Evolutionary conservation across 2,329 filamentous ascomycete genomes (phyloP), one percentile per base, ranked within the genome.

Genomic region (Sclerotinia nivalis): DNA sequence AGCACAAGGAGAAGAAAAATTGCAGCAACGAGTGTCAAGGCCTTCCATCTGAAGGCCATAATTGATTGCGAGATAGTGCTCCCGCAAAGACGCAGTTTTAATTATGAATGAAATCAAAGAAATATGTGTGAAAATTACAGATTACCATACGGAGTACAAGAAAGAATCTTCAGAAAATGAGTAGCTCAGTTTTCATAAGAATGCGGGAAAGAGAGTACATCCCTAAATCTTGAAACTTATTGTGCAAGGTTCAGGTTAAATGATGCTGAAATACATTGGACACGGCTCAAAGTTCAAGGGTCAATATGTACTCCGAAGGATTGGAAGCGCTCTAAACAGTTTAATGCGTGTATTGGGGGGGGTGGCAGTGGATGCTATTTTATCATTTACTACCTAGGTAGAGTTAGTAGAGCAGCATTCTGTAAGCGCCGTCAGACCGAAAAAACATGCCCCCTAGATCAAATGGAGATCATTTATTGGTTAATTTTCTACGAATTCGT

Each of bases 1-100:
- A 22, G 10, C 22, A 69, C 2, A 54, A 69, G 15, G 22, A 65
- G 22, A 20, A 69, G 20, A 28, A 69, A 64, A 37, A 55, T 64
- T 13, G 59, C 59, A 22, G 49, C 37, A 40, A 25, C 34, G 49
- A 65, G 2, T 8, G 37, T 69, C 28, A 6, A 18, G 18, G 25
- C 25, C 37, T 65, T 69, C 67, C 67, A 68, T 54, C 56, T 68
- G 13, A 52, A 25, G 40, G 40, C 8, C 66, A 68, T 68, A 43
- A 52, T 40, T 37, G n/a, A 34, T 49, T 7, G n/a, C 25, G 18
- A n/a, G 10, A 43, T 12, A n/a, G 8, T 28, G 13, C 25, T 58
- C 18, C 28, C 34, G 20, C 64, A 66, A 55, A 56, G 2, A 20
- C 43, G 10, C 10, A 12, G 12, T 4, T n/a, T 45, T 6, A 10